Percentiles rank a stretch among this genome's conserved stretches.
Evolutionary conservation across 352 stramenopile species (phyloP).

Genomic region (Globisporangium cystogenes): DNA sequence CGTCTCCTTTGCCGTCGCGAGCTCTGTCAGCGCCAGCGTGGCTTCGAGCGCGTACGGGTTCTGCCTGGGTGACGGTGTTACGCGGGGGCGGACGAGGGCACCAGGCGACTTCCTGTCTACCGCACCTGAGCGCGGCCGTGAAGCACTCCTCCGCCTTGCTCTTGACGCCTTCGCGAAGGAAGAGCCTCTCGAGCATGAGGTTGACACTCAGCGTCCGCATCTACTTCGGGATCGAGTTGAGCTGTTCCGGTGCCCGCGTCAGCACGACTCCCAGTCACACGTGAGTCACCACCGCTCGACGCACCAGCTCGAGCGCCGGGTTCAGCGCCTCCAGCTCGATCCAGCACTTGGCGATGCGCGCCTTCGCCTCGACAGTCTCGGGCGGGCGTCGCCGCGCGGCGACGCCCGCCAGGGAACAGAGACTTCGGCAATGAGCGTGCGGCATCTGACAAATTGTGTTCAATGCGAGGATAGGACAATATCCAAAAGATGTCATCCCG

Average conservation of each 20-base stretch:
- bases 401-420: slow-evolving; percentile 2
- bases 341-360: slow-evolving; percentile 73
- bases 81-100: too few relatives aligned
- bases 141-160: slow-evolving; percentile 68
- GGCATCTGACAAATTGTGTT: too few relatives aligned
- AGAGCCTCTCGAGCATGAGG: slow-evolving; percentile 64
- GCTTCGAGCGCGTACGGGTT: slow-evolving; percentile 82
- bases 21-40: slow-evolving; percentile 55
- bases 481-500: too few relatives aligned
- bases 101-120: too few relatives aligned
- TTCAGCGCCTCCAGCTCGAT: slow-evolving; percentile 46
- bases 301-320: slow-evolving; percentile 60
- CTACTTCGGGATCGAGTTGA: slow-evolving; percentile 37
- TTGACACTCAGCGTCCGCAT: slow-evolving; percentile 47
- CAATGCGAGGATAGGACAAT: too few relatives aligned
- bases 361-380: slow-evolving; percentile 23
- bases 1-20: slow-evolving; percentile 40
- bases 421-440: too few relatives aligned
- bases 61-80: slow-evolving; percentile 10
- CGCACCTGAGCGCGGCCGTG: slow-evolving; percentile 28
- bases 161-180: slow-evolving; percentile 45
- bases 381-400: slow-evolving; percentile 7
- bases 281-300: too few relatives aligned
- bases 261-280: not conserved
- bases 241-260: slow-evolving; percentile 29